phyloP scores from a whole-genome alignment of 495 filamentous ascomycete genomes.

The Penicillium cosmopolitanum region DNA sequence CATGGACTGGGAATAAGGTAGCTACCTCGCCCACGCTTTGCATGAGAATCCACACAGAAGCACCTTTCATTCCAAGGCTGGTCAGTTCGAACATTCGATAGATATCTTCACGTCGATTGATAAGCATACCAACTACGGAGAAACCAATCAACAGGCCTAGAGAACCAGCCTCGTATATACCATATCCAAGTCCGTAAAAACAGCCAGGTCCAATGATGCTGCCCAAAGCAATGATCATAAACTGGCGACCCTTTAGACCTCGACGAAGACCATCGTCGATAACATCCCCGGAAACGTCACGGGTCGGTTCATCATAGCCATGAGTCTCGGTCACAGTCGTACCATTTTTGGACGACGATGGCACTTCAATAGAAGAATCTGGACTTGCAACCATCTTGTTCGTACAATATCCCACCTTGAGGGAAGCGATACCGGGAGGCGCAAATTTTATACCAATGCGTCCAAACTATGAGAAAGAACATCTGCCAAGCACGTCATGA shows the following conservation, averaged over 20 bases:
- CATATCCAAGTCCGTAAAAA: neutral
- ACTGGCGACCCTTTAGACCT: neutral
- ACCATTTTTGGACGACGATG: neutral
- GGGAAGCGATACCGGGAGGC: too few species aligned
- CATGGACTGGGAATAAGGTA: neutral
- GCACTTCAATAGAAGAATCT: neutral
- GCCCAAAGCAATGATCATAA: neutral
- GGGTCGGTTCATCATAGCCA: neutral
- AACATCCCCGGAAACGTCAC: neutral
- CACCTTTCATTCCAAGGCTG: neutral
- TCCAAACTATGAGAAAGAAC: too few species aligned
- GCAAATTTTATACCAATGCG: too few species aligned
- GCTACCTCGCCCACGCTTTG: neutral
- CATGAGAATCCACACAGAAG: neutral
- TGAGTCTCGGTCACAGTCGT: neutral
- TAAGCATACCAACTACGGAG: neutral
- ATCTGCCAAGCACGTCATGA: neutral
- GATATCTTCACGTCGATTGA: neutral
- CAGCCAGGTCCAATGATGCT: neutral
- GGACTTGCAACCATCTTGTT: neutral
- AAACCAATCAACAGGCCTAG: neutral
- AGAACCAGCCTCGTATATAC: neutral
- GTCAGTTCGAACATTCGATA: too few species aligned
- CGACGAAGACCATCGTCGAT: neutral
- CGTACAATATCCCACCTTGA: neutral